These are phyloP conservation scores for Yamadazyma endophytica DNA, from an alignment of 805 yeast genomes.

Conservation along the genomic window DNA sequence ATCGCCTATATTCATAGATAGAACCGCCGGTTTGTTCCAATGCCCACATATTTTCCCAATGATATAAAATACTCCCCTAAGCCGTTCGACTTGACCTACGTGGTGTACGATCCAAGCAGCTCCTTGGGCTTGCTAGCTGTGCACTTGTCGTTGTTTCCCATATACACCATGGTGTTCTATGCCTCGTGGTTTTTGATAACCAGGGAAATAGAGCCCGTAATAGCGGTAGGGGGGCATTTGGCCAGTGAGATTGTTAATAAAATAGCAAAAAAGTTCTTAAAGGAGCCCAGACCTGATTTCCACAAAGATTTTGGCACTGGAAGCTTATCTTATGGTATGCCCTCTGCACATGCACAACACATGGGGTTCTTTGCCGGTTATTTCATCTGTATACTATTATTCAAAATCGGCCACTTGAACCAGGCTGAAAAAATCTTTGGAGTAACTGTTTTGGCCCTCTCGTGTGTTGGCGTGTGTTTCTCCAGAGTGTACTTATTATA, in stretches of 20 bases:
- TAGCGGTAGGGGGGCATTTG: slow-evolving; percentile 84
- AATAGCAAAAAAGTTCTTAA: slow-evolving; percentile 56
- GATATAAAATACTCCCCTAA: slow-evolving; percentile 25
- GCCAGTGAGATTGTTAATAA: slow-evolving; percentile 71
- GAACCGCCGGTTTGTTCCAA: no score
- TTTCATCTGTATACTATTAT: slow-evolving; percentile 41
- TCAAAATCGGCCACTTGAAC: slow-evolving; percentile 35
- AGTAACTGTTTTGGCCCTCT: slow-evolving; percentile 17
- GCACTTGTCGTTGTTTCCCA: slow-evolving; percentile 75
- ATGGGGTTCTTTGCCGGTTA: slow-evolving; percentile 81
- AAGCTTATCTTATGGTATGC: slow-evolving; percentile 81
- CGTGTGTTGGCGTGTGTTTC: slow-evolving; percentile 46
- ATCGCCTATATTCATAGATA: background rate
- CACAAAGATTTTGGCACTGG: slow-evolving; percentile 42
- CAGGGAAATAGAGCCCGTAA: slow-evolving; percentile 79
- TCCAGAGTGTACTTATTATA: slow-evolving; percentile 78
- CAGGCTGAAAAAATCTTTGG: slow-evolving; percentile 23
- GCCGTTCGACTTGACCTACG: slow-evolving; percentile 85
- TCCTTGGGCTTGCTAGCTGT: slow-evolving; percentile 58
- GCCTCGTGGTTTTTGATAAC: slow-evolving; percentile 79
- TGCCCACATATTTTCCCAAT: slow-evolving; percentile 15
- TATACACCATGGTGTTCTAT: slow-evolving; percentile 70
- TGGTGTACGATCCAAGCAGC: slow-evolving; percentile 70
- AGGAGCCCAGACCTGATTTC: slow-evolving; percentile 72
- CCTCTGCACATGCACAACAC: slow-evolving; percentile 94